phyloP scores from a whole-genome alignment of 495 filamentous ascomycete species.

The Pseudoneurospora amorphoporcata region DNA sequence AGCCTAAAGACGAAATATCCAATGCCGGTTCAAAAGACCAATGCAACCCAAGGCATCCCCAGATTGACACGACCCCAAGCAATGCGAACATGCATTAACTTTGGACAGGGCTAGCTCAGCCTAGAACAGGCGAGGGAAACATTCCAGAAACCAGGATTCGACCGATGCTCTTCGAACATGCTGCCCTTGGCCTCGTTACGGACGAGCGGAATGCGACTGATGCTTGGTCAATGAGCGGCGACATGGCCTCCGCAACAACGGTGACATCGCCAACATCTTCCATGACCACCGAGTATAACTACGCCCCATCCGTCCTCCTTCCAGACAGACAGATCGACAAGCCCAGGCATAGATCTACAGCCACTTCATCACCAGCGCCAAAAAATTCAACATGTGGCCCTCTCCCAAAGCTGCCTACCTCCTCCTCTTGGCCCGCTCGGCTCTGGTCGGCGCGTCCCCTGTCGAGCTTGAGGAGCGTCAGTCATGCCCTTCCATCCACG shows the following conservation, averaged over 20 bases:
- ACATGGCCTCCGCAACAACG: background rate
- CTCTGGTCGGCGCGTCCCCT: slow-evolving; percentile 19
- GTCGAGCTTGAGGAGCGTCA: slow-evolving; percentile 22
- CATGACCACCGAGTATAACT: background rate
- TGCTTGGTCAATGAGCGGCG: background rate
- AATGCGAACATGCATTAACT: background rate
- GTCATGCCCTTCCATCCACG: slow-evolving; percentile 43
- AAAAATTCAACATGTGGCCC: slow-evolving; percentile 21
- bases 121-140: background rate
- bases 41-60: background rate
- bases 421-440: slow-evolving; percentile 19
- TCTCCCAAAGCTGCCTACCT: slow-evolving; percentile 19
- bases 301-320: background rate
- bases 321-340: background rate
- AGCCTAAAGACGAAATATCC: slow-evolving; percentile 7
- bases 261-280: background rate
- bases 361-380: background rate
- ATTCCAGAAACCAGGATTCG: slow-evolving; percentile 1
- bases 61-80: background rate
- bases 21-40: background rate
- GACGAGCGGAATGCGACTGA: slow-evolving; percentile 19
- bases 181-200: slow-evolving; percentile 1
- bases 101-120: background rate
- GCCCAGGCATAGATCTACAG: background rate
- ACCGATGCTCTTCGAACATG: background rate